phyloP scores from a whole-genome alignment of 192 early-diverging fungal genomes.

The Podila verticillata region DNA sequence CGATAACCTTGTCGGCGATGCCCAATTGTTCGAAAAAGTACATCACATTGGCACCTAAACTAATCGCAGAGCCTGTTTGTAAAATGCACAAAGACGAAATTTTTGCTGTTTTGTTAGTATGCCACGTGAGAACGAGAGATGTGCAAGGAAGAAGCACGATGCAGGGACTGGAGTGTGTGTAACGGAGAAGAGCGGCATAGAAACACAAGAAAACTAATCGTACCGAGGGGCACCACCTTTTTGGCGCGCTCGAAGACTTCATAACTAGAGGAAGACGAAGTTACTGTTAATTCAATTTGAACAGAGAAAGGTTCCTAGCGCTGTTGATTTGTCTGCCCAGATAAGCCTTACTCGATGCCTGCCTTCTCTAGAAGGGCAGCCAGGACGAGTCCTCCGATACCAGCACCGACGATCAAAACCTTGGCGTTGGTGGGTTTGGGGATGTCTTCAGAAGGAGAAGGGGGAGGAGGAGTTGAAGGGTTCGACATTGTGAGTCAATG shows the following conservation, averaged over 20 bases:
- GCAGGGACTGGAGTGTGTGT: not conserved
- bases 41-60: conserved; percentile 13
- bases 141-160: not conserved
- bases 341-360: conserved; percentile 4
- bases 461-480: no score
- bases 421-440: not conserved
- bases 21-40: conserved; percentile 23
- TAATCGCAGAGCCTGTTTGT: conserved; percentile 7
- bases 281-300: no score
- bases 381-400: conserved; percentile 22
- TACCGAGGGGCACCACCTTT: conserved; percentile 20
- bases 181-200: not conserved
- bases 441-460: no score
- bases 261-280: not conserved
- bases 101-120: no score
- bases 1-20: conserved; percentile 12
- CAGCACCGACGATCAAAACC: conserved; percentile 28
- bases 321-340: no score
- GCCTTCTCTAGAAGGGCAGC: conserved; percentile 15
- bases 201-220: not conserved
- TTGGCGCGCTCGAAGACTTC: conserved; percentile 24
- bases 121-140: no score
- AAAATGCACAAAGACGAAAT: not conserved
- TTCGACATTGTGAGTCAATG: no score
- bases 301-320: no score